Conservation (phyloP, 2,329 filamentous ascomycete species). For the Aspergillus spinulosporus region DNA sequence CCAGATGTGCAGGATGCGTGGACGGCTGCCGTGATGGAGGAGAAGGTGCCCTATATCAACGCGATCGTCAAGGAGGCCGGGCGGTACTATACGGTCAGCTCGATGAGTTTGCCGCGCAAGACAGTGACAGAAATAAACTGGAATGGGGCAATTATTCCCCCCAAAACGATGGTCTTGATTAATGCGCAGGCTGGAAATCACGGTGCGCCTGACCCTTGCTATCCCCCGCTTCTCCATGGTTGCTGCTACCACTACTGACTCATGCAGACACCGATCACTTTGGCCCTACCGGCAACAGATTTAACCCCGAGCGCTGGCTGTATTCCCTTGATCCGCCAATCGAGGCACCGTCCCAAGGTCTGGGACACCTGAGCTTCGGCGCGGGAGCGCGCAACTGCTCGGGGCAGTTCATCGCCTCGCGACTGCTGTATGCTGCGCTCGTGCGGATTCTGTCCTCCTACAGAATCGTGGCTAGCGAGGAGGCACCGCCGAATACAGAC, state of each 20-base stretch:
- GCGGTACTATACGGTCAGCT: constrained; percentile 72
- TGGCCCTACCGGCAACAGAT: constrained; percentile 53
- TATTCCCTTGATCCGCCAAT: constrained; percentile 40
- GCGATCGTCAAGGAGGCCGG: constrained; percentile 73
- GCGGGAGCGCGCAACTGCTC: constrained; percentile 61
- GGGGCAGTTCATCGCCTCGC: constrained; percentile 58
- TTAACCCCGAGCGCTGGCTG: constrained; percentile 67
- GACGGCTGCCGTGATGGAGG: constrained; percentile 65
- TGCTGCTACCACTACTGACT: neutral
- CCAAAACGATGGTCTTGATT: constrained; percentile 74
- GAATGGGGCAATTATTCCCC: constrained; percentile 64
- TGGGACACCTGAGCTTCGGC: constrained; percentile 59
- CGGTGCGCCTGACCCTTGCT: constrained; percentile 18
- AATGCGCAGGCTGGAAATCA: constrained; percentile 71
- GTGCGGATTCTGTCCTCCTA: constrained; percentile 57
- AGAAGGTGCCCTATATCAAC: constrained; percentile 70
- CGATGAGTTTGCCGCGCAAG: constrained; percentile 68
- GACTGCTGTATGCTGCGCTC: constrained; percentile 57
- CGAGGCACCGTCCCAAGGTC: constrained; percentile 50
- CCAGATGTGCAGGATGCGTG: constrained; percentile 65
- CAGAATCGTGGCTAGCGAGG: constrained; percentile 52
- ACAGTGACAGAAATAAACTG: constrained; percentile 68
- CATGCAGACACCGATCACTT: constrained; percentile 61
- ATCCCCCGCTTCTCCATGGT: too few species aligned
- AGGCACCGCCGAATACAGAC: constrained; percentile 59